Evolutionary conservation across 257 asterid genomes (phyloP).

Genomic region (Petunia axillaris): DNA sequence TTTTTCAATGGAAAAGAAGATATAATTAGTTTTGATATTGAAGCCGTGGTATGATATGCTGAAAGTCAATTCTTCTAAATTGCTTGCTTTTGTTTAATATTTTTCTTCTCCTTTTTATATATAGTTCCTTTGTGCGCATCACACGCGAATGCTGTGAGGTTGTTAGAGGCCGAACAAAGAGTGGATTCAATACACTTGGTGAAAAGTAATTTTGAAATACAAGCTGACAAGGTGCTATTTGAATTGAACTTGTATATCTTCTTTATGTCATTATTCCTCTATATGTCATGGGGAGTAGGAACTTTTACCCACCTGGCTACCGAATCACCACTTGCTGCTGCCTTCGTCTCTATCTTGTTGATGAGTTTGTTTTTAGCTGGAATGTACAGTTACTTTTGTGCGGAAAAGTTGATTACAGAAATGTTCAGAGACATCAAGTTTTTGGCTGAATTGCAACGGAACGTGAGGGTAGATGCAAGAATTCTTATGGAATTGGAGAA

Average conservation of each 20-base stretch:
- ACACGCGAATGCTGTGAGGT: too few species aligned
- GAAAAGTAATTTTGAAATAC: background rate
- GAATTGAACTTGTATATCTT: background rate
- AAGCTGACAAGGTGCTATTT: background rate
- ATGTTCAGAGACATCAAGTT: background rate
- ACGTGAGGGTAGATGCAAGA: background rate
- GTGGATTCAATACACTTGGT: background rate
- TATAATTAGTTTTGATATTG: too few species aligned
- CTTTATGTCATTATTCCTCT: background rate
- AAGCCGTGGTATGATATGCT: too few species aligned
- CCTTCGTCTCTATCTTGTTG: conserved; percentile 11
- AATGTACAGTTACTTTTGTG: background rate
- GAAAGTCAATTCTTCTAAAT: too few species aligned
- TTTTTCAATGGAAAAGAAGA: too few species aligned
- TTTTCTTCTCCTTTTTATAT: too few species aligned
- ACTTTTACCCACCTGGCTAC: background rate
- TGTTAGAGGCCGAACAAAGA: too few species aligned
- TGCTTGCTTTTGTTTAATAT: too few species aligned
- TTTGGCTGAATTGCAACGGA: background rate
- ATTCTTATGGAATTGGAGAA: conserved; percentile 10
- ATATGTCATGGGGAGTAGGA: background rate
- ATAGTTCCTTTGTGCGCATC: too few species aligned
- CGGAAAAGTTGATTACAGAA: background rate
- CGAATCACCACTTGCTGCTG: background rate
- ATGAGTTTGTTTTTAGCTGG: conserved; percentile 16